A percentile compares a stretch with the other conserved stretches of the same genome.
Evolutionary conservation across 331 rosid genomes (phyloP).

Genomic region (Pyracantha coccinea): DNA sequence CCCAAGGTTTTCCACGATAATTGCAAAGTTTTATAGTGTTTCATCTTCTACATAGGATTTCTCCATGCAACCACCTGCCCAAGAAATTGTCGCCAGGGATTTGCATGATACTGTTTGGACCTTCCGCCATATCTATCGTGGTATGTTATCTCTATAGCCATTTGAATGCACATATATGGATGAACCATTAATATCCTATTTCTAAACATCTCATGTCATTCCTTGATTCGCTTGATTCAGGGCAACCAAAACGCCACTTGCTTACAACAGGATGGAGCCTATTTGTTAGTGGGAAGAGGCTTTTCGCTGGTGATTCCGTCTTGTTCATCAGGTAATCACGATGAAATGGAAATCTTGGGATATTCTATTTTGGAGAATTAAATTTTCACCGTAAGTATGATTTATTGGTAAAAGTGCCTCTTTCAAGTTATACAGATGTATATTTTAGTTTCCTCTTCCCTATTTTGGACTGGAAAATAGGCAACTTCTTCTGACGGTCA

Average conservation of each 20-base stretch:
- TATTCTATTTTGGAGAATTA: no score
- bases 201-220: constrained; percentile 4
- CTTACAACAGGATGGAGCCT: constrained; percentile 95
- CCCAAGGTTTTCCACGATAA: background rate
- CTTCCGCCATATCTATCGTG: constrained; percentile 85
- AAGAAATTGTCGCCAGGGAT: constrained; percentile 77
- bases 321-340: constrained; percentile 69
- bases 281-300: constrained; percentile 83
- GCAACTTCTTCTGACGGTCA: background rate
- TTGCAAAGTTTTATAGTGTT: constrained; percentile 12
- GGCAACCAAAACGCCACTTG: constrained; percentile 92
- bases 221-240: constrained; percentile 19
- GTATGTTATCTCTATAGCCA: constrained; percentile 18
- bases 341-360: background rate
- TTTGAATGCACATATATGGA: background rate
- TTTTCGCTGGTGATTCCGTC: constrained; percentile 91
- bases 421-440: no score
- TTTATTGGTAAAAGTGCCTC: no score
- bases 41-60: constrained; percentile 42
- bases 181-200: background rate
- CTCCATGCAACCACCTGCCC: constrained; percentile 90
- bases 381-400: no score
- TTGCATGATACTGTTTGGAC: constrained; percentile 75
- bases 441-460: background rate
- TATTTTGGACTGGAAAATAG: background rate